Conservation (phyloP, 1,284 basidiomycete genomes). For the Trametes versicolor region DNA sequence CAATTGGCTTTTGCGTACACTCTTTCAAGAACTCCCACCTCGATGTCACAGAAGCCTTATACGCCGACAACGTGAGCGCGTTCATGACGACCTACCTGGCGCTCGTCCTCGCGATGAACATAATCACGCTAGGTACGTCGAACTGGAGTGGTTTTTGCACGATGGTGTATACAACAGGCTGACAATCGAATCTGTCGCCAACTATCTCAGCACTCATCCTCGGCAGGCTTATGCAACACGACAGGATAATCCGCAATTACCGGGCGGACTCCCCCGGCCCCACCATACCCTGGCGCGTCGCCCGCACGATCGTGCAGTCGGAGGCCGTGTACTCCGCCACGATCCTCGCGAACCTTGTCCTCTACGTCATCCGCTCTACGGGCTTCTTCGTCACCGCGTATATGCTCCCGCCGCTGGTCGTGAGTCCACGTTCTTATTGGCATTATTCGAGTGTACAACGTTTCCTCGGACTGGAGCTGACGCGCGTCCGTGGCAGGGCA, state of each 20-base stretch:
- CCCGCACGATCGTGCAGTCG: constrained; percentile 9
- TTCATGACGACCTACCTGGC: neutral
- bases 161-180: neutral
- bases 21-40: neutral
- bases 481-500: neutral
- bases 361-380: neutral
- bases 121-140: neutral
- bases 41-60: neutral
- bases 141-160: neutral
- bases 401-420: constrained; percentile 3
- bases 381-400: neutral
- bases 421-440: neutral
- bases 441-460: too few species aligned
- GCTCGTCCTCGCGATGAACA: neutral
- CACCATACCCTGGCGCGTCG: neutral
- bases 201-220: neutral
- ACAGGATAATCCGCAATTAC: neutral
- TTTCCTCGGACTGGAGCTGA: neutral
- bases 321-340: constrained; percentile 11
- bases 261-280: neutral
- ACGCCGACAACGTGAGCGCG: too few species aligned
- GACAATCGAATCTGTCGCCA: neutral
- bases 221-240: neutral
- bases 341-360: constrained; percentile 1
- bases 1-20: neutral